Base-by-base conservation (phyloP, 192 early-diverging fungal genomes). In the Coemansia sp. region DNA sequence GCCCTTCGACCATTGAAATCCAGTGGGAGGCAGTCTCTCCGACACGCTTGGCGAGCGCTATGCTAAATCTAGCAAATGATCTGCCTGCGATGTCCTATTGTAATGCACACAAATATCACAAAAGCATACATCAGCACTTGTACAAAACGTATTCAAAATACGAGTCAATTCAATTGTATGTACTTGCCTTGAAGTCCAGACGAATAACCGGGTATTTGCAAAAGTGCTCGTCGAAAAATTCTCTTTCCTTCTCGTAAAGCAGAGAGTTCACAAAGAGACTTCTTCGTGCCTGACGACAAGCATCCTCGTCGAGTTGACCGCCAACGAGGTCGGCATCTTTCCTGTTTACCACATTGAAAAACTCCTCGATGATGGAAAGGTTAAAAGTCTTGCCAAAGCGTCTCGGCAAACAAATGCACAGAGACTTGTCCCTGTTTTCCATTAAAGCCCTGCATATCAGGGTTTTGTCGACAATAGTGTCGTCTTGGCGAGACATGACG, bases 321-420 rank as follows among this genome's bases (percentile, higher is more conserved):
- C 47, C 6, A 1, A 45, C 20, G 9, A 22, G 7, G 13, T 19
- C 1, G 6, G 34, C 55, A 28, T 61, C 59, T 14, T 20, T 19
- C 27, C 17, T 11, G 36, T 53, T 41, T 4, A 34, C 19, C 5
- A 59, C 41, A 41, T 70, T 70, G 50, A 70, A 64, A 20, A 70
- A 64, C 57, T 56, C 56, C 29, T 59, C 61, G 3, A 70, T 40
- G 30, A 70, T 57, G 29, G 56, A 70, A 11, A 70, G 38, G 30
- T 63, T 70, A 55, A 70, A 70, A 14, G 40, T n/a, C n/a, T n/a
- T n/a, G n/a, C n/a, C n/a, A n/a, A n/a, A n/a, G n/a, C n/a, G n/a
- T n/a, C n/a, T n/a, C 57, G 67, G 67, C 38, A 68, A 29, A n/a
- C 55, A 62, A 23, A 68, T 34, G 53, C 66, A 54, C 11, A 59